Conservation (phyloP, 495 filamentous ascomycete genomes). For the Rostrohypoxylon terebratum region DNA sequence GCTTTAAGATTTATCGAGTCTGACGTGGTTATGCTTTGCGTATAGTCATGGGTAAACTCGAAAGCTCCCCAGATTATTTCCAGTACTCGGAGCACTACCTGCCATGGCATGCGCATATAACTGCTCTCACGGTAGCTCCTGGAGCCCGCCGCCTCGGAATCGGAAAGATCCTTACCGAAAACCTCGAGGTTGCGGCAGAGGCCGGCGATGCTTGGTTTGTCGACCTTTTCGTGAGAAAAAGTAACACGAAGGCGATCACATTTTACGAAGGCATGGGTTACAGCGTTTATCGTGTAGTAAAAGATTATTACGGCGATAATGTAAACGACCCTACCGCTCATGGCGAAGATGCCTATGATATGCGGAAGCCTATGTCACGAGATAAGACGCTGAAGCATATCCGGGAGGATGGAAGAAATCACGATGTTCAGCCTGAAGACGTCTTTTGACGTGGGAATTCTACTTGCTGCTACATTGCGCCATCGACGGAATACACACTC, state of each 20-base stretch:
- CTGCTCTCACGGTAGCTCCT: slow-evolving; percentile 91
- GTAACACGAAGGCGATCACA: slow-evolving; percentile 84
- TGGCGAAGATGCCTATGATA: slow-evolving; percentile 91
- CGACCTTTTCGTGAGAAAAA: slow-evolving; percentile 90
- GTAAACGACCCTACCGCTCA: slow-evolving; percentile 74
- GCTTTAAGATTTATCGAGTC: slow-evolving; percentile 7
- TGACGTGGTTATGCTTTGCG: slow-evolving; percentile 25
- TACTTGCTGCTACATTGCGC: slow-evolving; percentile 42
- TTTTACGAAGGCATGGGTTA: slow-evolving; percentile 94
- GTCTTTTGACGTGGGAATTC: slow-evolving; percentile 69
- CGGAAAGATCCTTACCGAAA: slow-evolving; percentile 79
- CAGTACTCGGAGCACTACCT: slow-evolving; percentile 84
- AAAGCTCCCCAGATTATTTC: slow-evolving; percentile 81
- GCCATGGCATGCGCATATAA: slow-evolving; percentile 98
- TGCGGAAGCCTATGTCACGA: slow-evolving; percentile 90
- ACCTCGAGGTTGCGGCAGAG: slow-evolving; percentile 83
- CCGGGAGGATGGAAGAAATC: slow-evolving; percentile 83
- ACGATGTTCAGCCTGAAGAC: slow-evolving; percentile 82
- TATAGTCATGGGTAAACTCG: slow-evolving; percentile 96
- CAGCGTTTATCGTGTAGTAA: slow-evolving; percentile 85
- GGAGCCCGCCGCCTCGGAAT: slow-evolving; percentile 86
- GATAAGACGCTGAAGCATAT: slow-evolving; percentile 83
- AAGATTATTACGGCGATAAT: slow-evolving; percentile 81
- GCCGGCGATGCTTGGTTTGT: slow-evolving; percentile 91
- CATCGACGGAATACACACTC: slow-evolving; percentile 52